Percentiles rank a stretch among this genome's conserved stretches.
phyloP scores from a whole-genome alignment of 257 asterid species.

The Solanum virginianum region DNA sequence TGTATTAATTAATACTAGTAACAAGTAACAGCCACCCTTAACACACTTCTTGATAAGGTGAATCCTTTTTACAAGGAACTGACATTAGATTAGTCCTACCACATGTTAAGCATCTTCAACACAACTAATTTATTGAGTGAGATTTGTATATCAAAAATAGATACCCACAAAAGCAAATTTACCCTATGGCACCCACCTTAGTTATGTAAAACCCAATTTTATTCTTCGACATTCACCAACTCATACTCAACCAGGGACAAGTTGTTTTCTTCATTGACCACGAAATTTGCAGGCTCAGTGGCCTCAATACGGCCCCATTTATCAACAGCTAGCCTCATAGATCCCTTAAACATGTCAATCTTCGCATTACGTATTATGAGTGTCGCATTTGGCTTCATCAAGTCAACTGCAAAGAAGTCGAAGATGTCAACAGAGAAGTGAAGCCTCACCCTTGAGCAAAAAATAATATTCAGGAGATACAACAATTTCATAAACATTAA shows the following conservation, averaged over 20 bases:
- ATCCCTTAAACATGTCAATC: conserved; percentile 76
- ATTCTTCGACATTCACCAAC: conserved; percentile 52
- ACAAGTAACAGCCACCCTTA: conserved; percentile 1
- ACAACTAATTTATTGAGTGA: conserved; percentile 17
- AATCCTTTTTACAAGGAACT: conserved; percentile 29
- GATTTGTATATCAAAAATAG: conserved; percentile 39
- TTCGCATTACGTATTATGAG: conserved; percentile 60
- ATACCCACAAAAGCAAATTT: conserved; percentile 12
- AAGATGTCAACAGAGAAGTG: neutral
- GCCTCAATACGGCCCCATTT: conserved; percentile 78
- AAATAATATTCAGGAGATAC: neutral
- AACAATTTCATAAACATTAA: neutral
- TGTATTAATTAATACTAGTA: neutral
- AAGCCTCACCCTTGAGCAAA: neutral
- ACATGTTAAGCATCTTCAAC: conserved; percentile 20
- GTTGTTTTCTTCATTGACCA: conserved; percentile 72
- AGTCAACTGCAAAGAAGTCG: conserved; percentile 36
- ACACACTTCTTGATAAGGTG: conserved; percentile 8
- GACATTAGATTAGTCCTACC: conserved; percentile 40
- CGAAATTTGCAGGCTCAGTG: conserved; percentile 49
- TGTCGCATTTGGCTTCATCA: conserved; percentile 48
- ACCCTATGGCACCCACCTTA: conserved; percentile 9
- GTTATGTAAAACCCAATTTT: neutral
- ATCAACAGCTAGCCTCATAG: conserved; percentile 74
- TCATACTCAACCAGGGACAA: conserved; percentile 69